Evolutionary conservation across 1,284 basidiomycete species (phyloP).

Genomic region (Amylostereum areolatum): DNA sequence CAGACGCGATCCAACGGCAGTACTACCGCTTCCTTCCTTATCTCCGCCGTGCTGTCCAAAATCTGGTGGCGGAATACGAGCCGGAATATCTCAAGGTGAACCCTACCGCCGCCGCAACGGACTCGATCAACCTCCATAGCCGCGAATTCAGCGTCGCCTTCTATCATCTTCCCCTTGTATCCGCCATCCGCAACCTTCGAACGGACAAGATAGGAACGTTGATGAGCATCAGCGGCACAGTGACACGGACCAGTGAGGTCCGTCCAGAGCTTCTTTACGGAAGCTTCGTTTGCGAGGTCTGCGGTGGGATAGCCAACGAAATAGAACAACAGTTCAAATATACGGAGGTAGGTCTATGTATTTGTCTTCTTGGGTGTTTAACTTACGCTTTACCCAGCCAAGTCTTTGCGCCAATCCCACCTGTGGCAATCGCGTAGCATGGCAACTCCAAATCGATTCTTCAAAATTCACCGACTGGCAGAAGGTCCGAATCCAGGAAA

Average conservation of each 20-base stretch:
- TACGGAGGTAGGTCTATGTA: constrained; percentile 72
- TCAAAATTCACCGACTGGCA: constrained; percentile 99
- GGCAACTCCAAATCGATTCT: constrained; percentile 95
- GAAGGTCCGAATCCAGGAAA: constrained; percentile 98
- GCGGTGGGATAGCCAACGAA: constrained; percentile 83
- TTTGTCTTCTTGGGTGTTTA: constrained; percentile 1
- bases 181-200: constrained; percentile 91
- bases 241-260: constrained; percentile 97
- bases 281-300: constrained; percentile 90
- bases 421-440: constrained; percentile 86
- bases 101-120: constrained; percentile 67
- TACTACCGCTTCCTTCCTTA: constrained; percentile 98
- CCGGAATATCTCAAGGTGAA: constrained; percentile 95
- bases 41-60: constrained; percentile 85
- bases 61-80: constrained; percentile 82
- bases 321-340: constrained; percentile 99
- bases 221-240: constrained; percentile 92
- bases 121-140: constrained; percentile 82
- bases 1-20: constrained; percentile 87
- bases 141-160: constrained; percentile 96
- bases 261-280: constrained; percentile 92
- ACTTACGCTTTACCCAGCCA: constrained; percentile 47
- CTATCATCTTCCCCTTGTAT: constrained; percentile 91
- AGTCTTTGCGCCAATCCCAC: constrained; percentile 89
- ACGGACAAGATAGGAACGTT: constrained; percentile 92